Evolutionary conservation across 2,329 filamentous ascomycete species (phyloP).

Genomic region (Fonsecaea nubica): DNA sequence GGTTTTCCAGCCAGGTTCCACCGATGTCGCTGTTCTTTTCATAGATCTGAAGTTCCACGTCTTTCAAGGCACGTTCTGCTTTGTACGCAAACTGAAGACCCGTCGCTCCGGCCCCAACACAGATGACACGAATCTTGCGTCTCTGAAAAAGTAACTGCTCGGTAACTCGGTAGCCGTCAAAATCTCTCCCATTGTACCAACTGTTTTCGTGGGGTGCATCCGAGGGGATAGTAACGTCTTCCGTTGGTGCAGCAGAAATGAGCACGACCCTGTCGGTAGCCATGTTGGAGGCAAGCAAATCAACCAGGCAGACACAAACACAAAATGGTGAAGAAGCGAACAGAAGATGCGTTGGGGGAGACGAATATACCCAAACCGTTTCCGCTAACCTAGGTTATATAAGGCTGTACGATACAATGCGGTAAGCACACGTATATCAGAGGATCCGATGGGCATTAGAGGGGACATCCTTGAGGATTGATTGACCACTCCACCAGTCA

Average conservation of each 20-base stretch:
- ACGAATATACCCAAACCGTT: background rate
- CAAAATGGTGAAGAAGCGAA: background rate
- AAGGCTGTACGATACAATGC: slow-evolving; percentile 3
- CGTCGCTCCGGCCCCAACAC: slow-evolving; percentile 41
- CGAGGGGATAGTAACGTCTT: slow-evolving; percentile 29
- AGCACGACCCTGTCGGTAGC: slow-evolving; percentile 24
- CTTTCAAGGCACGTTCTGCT: slow-evolving; percentile 30
- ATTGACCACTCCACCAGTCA: background rate
- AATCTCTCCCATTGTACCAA: slow-evolving; percentile 35
- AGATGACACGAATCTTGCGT: slow-evolving; percentile 35
- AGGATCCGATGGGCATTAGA: background rate
- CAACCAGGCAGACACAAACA: background rate
- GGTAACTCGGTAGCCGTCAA: slow-evolving; percentile 32
- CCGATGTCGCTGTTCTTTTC: slow-evolving; percentile 43
- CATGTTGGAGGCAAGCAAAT: slow-evolving; percentile 19
- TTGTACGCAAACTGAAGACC: slow-evolving; percentile 44
- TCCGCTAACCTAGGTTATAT: slow-evolving; percentile 9
- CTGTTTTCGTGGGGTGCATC: slow-evolving; percentile 34
- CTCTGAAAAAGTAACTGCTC: slow-evolving; percentile 28
- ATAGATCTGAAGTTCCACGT: slow-evolving; percentile 41
- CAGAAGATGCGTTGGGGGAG: background rate
- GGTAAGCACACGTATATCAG: background rate
- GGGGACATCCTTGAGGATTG: background rate
- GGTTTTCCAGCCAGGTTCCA: slow-evolving; percentile 45
- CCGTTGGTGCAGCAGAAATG: slow-evolving; percentile 30